Conservation (phyloP, 1,284 basidiomycete genomes). For the Fomes fomentarius region DNA sequence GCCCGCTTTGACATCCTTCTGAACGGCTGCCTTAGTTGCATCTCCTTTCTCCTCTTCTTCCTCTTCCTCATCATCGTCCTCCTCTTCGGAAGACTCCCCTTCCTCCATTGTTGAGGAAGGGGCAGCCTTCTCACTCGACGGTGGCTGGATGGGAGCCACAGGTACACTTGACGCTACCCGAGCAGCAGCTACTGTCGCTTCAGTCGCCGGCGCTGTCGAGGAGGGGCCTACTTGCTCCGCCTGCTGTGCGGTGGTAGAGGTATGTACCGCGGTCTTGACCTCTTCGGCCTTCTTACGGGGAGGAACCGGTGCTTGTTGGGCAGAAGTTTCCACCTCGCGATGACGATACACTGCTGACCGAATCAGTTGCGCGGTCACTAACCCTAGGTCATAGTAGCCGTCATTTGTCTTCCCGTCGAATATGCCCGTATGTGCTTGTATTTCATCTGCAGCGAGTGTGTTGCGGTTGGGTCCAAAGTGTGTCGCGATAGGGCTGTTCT, state of each 20-base stretch:
- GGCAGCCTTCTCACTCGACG: neutral
- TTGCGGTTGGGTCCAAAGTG: conserved; percentile 71
- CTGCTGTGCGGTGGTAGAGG: neutral
- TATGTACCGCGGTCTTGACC: neutral
- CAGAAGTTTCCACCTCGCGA: neutral
- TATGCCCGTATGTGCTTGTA: conserved; percentile 90
- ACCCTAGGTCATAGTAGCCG: conserved; percentile 86
- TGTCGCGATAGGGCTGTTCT: conserved; percentile 49
- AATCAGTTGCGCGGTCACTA: conserved; percentile 64
- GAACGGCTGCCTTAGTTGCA: neutral
- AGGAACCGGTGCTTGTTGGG: neutral
- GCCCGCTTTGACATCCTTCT: conserved; percentile 3
- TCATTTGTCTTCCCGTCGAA: conserved; percentile 86
- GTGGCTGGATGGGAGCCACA: neutral
- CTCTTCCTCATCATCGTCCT: conserved; percentile 8
- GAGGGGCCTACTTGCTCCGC: neutral
- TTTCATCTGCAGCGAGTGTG: conserved; percentile 73
- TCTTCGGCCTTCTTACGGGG: neutral
- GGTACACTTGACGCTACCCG: neutral
- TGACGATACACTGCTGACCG: conserved; percentile 49
- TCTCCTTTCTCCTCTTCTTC: conserved; percentile 6
- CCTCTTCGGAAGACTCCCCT: neutral
- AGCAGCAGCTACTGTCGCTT: conserved; percentile 1
- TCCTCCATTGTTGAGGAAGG: neutral
- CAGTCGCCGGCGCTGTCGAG: neutral